Base-by-base conservation (phyloP, 352 stramenopile species). In the Pythium phragmiticola region DNA sequence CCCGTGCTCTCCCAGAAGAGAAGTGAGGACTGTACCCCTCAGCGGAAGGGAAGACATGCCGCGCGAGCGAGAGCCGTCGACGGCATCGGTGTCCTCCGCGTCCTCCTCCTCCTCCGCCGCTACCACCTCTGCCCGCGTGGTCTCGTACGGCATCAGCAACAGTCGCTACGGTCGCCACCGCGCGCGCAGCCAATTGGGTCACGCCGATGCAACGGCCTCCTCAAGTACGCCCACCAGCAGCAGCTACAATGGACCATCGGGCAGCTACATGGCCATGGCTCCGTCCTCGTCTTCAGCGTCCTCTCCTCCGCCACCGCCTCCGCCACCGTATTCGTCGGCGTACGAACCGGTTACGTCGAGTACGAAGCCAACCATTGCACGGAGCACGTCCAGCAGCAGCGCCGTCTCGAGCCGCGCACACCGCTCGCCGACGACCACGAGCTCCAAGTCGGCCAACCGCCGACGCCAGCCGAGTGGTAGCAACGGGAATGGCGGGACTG, bases 151-250 rank as follows among this genome's bases (percentile, higher is more conserved):
- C 47, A 49, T 26, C 51, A 66, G 57, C 53, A 71, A 71, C 58
- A 71, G 65, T 66, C 65, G 65, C 51, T 63, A 64, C 26, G 65
- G 57, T 21, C 65, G 65, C 23, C 65, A 71, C 42, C 65, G 65
- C 58, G 65, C 65, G 30, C 65, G 65, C 52, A 71, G 65, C 26
- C 65, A 71, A 23, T 14, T 71, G 47, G 65, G 65, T 13, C 65
- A 66, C 19, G 28, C 47, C 14, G 12, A 46, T 7, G 39, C 1
- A 3, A 46, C 13, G 1, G 2, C 13, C 2, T 42, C 37, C 37
- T 17, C 37, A 12, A 42, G 3, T 4, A 70, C 26, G 26, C 26
- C 26, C 26, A 30, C 26, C 26, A 5, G 61, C 46, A 58, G 19
- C 19, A 53, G 34, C 28, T 57, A 48, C 53, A 39, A 23, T 9